Evolutionary conservation across 495 filamentous ascomycete species (phyloP), one percentile per base, ranked within the genome.

Genomic region (Friedmanniomyces endolithicus): DNA sequence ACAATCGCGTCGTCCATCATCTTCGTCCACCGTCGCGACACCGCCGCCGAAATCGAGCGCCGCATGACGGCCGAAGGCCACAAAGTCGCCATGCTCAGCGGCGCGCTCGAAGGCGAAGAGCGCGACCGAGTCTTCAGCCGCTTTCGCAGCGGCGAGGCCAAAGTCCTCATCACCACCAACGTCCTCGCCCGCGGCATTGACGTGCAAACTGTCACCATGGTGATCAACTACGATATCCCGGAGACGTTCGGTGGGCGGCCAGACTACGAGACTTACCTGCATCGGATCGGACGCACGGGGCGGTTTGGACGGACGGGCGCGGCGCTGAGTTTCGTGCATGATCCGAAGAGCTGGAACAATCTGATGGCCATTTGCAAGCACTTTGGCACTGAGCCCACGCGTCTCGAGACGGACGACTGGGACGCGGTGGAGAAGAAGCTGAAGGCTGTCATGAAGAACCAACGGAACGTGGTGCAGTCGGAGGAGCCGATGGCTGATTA

Each of bases 91-190:
- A 86, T 83, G 27, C 73, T 99, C 60, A 90, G 88, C 53, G 87
- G 87, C 67, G 89, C 81, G 47, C 80, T 88, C 49, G 86, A 95
- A 59, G 90, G 88, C 17, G 71, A 70, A 7, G 80, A 88, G 58
- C 86, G 94, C 67, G 94, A 99, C 63, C 66, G 71, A 0, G 79
- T 97, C 57, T 85, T 99, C 56, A 86, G 95, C 62, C 71, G 83
- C 12, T 99, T 97, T 82, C 84, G 92, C 56, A 75, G 67, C 20
- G 89, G 90, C 48, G 74, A 79, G 24, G 85, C 87, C 50, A 99
- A 97, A 74, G 92, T 99, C n/a, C 82, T 99, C 54, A 96, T 97
- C 64, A 90, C 94, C 0, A 99, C 94, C 61, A 97, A 99, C 65
- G 90, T 99, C 35, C 79, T 99, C 48, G 86, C 94, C 6, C 87